Conservation (phyloP, 495 filamentous ascomycete genomes). For the Penicillium waksmanii region DNA sequence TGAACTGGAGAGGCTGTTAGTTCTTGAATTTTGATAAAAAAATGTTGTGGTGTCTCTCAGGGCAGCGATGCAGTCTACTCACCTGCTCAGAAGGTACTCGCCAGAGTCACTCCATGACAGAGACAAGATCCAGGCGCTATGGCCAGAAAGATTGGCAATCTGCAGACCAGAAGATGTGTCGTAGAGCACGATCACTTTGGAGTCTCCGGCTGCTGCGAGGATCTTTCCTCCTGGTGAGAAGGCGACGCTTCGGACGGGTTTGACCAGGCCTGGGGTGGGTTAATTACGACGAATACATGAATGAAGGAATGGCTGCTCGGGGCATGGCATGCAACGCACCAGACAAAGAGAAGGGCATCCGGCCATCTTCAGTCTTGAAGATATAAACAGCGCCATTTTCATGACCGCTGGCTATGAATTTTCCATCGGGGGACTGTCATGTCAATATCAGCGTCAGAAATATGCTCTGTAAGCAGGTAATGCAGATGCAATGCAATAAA, state of each 20-base stretch:
- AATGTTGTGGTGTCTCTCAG: neutral
- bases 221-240: slow-evolving; percentile 86
- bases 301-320: no score
- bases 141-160: slow-evolving; percentile 78
- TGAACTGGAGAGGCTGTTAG: slow-evolving; percentile 49
- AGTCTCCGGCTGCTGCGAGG: slow-evolving; percentile 91
- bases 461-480: no score
- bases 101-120: slow-evolving; percentile 94
- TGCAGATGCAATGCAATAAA: no score
- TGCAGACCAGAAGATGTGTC: slow-evolving; percentile 92
- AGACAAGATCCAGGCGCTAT: slow-evolving; percentile 83
- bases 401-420: slow-evolving; percentile 87
- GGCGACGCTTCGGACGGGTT: slow-evolving; percentile 77
- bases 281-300: neutral
- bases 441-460: neutral
- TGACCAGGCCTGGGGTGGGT: slow-evolving; percentile 72
- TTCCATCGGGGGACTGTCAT: slow-evolving; percentile 70
- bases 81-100: slow-evolving; percentile 88
- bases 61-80: slow-evolving; percentile 25
- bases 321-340: slow-evolving; percentile 38
- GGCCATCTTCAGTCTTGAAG: slow-evolving; percentile 87
- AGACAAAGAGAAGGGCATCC: slow-evolving; percentile 82
- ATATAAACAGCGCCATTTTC: slow-evolving; percentile 93
- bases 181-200: slow-evolving; percentile 85
- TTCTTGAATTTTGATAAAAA: no score